Base-by-base conservation (phyloP, 2,329 filamentous ascomycete species). In the Cercospora sp. region DNA sequence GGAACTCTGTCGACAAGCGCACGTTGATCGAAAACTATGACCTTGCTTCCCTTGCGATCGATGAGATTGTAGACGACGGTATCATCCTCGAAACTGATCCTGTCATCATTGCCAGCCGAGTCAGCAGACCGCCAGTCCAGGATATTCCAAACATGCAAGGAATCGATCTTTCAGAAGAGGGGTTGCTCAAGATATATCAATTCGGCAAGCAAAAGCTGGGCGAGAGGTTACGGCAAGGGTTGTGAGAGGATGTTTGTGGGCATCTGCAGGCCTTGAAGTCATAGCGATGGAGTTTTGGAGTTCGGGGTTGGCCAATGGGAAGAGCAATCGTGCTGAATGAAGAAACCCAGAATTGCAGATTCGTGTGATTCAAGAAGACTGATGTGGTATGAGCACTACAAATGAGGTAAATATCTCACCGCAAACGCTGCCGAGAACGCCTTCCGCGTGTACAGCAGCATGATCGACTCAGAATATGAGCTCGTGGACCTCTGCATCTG, bases 1-100 rank as follows among this genome's bases (percentile, higher is more conserved):
- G 93, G 81, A 94, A 96, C 86, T 93, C 93, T 36, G 94, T 96
- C 61, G 95, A 99, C 84, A 97, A 97, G 87, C 90, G 95, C 73
- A 98, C 95, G 67, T 93, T 98, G 73, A 90, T 98, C 77, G 95
- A 99, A 83, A 98, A 98, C 87, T 99, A 98, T 85, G 95, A 98
- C 81, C 87, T 98, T 23, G 92, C 97, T 70, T 91, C 93, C 13
- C 88, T 99, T 64, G 92, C 94, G 55, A 92, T 99, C 72, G 95
- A 99, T 80, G 95, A 99, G 81, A 94, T 96, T 70, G 88, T 96
- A 64, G 93, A 97, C 81, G 93, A 96, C 77, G 95, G 95, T 69
- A 96, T 98, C 78, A 94, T 99, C 75, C 88, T 99, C 69, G 95
- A 99, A 83, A 98, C 94, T 0, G 95, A 99, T 79, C 94, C 95